Evolutionary conservation across 139 green algal genomes (phyloP).

Genomic region (Pseudopediastrum boryanum): DNA sequence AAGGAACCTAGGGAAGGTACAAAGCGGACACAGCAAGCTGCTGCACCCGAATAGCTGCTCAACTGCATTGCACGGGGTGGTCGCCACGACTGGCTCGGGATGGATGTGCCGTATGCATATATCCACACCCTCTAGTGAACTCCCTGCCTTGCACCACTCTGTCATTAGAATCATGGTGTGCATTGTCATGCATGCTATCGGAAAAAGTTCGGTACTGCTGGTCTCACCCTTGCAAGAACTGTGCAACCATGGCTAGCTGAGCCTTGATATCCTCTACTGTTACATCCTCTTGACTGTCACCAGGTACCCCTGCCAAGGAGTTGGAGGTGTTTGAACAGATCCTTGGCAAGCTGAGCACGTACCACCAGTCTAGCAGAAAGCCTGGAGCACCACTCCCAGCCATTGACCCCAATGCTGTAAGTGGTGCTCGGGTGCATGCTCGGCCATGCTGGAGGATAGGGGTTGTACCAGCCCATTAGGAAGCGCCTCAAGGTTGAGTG

Average conservation of each 20-base stretch:
- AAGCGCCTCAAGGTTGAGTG: not conserved
- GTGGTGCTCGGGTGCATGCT: too few species aligned
- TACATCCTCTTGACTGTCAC: too few species aligned
- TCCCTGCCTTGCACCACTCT: not conserved
- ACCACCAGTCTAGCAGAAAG: not conserved
- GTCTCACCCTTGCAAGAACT: too few species aligned
- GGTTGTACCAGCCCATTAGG: not conserved
- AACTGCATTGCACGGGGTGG: not conserved
- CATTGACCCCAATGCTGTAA: conserved; percentile 16
- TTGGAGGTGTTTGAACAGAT: conserved; percentile 24
- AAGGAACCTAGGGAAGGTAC: not conserved
- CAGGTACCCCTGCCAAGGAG: conserved; percentile 8
- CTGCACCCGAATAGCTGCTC: not conserved
- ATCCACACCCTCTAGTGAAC: not conserved
- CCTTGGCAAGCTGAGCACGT: conserved; percentile 11
- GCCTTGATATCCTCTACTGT: too few species aligned
- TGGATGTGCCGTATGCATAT: not conserved
- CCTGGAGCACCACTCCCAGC: not conserved
- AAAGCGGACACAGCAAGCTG: not conserved
- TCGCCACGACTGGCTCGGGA: not conserved
- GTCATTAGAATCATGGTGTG: not conserved
- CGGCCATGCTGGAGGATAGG: too few species aligned
- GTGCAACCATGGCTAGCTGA: too few species aligned
- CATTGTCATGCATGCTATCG: not conserved
- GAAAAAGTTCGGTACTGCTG: not conserved